Base-by-base conservation (phyloP, 2,329 filamentous ascomycete genomes). In the Venturia aucupariae region DNA sequence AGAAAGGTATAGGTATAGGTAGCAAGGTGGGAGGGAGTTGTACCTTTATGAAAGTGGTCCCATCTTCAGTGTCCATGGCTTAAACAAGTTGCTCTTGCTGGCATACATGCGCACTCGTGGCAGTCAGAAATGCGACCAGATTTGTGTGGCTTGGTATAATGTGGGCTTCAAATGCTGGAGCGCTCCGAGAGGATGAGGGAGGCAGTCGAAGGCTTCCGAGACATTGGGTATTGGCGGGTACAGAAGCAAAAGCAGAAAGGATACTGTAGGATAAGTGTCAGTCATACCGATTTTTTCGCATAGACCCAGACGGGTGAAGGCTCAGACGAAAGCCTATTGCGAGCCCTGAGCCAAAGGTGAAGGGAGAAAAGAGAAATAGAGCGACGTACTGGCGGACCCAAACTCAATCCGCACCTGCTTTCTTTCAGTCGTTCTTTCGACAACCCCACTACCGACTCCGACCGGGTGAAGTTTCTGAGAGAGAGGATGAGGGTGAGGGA, bases 1-100 rank as follows among this genome's bases (percentile, higher is more conserved):
- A 66, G 17, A 17, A 32, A 59, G n/a, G 22, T 19, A 30, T 22
- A 24, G 24, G n/a, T n/a, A n/a, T n/a, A n/a, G 27, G 63, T n/a
- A 38, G 24, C 24, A 24, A 19, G 41, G 51, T 19, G 61, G 30
- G 51, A 54, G 61, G 61, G 48, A 65, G 38, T 46, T 64, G 35
- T 60, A 79, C 90, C 86, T 92, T 94, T 78, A 94, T 86, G 79
- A 94, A 95, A 78, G 89, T 79, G 81, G 90, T 86, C 76, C 90
- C 90, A 86, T 94, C 89, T 87, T 93, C 90, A 77, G 89, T 90
- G 80, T 90, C 87, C 89, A 92, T 94, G 35, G 62, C 62, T 63
- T 42, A 30, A 55, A 24, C 24, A 24, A 44, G 48, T 19, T 39
- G 51, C 35, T 17, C 48, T 41, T 57, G 62, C 48, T 41, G 42